These are phyloP conservation scores for Apiospora aurea DNA, from an alignment of 2,329 filamentous ascomycete genomes.

Conservation along the genomic window DNA sequence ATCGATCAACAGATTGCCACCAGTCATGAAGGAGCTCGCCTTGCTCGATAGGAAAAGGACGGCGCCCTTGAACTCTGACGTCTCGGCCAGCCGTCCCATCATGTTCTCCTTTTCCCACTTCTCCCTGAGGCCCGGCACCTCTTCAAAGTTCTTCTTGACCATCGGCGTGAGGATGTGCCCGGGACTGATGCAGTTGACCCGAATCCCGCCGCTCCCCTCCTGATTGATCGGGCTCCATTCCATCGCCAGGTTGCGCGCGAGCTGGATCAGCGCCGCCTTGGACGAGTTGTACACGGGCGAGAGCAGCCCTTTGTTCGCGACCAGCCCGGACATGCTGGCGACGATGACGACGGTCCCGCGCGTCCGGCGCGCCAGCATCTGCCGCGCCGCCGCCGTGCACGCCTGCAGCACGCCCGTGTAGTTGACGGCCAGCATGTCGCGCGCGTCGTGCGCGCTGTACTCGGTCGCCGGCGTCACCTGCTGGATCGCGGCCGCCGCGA, in stretches of 20 bases:
- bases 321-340: conserved; percentile 61
- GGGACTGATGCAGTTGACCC: conserved; percentile 73
- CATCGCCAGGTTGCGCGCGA: conserved; percentile 66
- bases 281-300: conserved; percentile 72
- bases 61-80: conserved; percentile 66
- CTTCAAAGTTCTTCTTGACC: conserved; percentile 73
- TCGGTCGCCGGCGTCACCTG: conserved; percentile 73
- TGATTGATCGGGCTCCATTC: conserved; percentile 63
- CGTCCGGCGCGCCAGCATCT: conserved; percentile 60
- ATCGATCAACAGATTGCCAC: conserved; percentile 32
- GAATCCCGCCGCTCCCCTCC: conserved; percentile 60
- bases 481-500: conserved; percentile 74
- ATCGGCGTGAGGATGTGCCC: conserved; percentile 75
- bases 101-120: conserved; percentile 79
- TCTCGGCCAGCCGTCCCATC: conserved; percentile 66
- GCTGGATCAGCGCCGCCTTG: conserved; percentile 70
- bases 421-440: conserved; percentile 71
- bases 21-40: conserved; percentile 66
- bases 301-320: conserved; percentile 66
- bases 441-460: conserved; percentile 58
- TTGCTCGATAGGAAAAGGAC: conserved; percentile 67
- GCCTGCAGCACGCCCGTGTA: conserved; percentile 74
- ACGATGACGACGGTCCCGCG: conserved; percentile 64
- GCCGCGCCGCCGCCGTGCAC: conserved; percentile 72
- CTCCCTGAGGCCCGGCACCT: conserved; percentile 64